Evolutionary conservation across 2,329 filamentous ascomycete genomes (phyloP).

Genomic region (Cercospora zeae-maydis): DNA sequence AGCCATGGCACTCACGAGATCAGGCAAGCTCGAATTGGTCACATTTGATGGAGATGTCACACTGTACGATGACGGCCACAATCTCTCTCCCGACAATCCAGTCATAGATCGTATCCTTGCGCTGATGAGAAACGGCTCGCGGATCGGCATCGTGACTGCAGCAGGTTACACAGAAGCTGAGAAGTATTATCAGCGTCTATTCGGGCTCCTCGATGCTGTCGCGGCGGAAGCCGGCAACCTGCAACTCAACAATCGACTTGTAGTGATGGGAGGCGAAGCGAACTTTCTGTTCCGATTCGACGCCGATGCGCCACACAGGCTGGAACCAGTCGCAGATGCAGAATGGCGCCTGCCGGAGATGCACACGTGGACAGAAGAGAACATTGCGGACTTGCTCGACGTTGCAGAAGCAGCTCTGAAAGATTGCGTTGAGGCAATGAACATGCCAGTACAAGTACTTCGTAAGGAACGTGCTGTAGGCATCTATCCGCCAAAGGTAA

Average conservation of each 20-base stretch:
- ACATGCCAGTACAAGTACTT: slow-evolving; percentile 73
- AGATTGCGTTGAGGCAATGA: slow-evolving; percentile 76
- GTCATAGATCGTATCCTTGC: slow-evolving; percentile 67
- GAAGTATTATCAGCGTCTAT: slow-evolving; percentile 80
- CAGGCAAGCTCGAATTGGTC: slow-evolving; percentile 71
- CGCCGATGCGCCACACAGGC: slow-evolving; percentile 59
- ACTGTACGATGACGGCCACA: slow-evolving; percentile 78
- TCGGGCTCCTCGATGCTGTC: slow-evolving; percentile 81
- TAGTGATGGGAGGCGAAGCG: slow-evolving; percentile 93
- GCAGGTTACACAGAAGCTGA: slow-evolving; percentile 88
- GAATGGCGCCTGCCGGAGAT: slow-evolving; percentile 77
- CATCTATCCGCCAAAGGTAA: slow-evolving; percentile 50
- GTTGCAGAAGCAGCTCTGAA: slow-evolving; percentile 79
- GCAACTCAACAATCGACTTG: slow-evolving; percentile 44
- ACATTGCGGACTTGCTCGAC: slow-evolving; percentile 78
- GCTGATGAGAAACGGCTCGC: slow-evolving; percentile 72
- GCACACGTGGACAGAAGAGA: slow-evolving; percentile 69
- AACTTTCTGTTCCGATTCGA: slow-evolving; percentile 90
- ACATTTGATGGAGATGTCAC: slow-evolving; percentile 99
- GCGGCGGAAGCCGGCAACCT: slow-evolving; percentile 47
- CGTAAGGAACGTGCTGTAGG: slow-evolving; percentile 73
- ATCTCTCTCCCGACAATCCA: slow-evolving; percentile 69
- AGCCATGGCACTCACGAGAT: slow-evolving; percentile 78
- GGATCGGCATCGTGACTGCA: slow-evolving; percentile 92
- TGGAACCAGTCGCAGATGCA: slow-evolving; percentile 61